These are phyloP conservation scores for Mytilinidion resinicola DNA, from an alignment of 495 filamentous ascomycete genomes.

Conservation along the genomic window DNA sequence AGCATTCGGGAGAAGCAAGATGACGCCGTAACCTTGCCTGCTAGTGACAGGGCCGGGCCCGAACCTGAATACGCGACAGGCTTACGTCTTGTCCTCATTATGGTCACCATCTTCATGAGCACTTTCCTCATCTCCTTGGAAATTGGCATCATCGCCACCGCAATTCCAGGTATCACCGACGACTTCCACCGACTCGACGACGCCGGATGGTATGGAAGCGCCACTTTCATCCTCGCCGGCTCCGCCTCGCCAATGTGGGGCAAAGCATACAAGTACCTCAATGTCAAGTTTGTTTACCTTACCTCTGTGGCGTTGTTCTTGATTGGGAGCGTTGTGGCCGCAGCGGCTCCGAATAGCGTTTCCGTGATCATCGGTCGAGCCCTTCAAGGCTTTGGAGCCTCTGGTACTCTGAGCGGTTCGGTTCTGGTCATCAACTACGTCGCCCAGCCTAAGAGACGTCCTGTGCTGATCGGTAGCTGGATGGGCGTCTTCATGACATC, in stretches of 20 bases:
- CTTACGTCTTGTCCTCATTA: slow-evolving; percentile 6
- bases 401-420: slow-evolving; percentile 6
- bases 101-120: slow-evolving; percentile 11
- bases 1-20: slow-evolving; percentile 4
- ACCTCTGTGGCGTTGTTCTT: slow-evolving; percentile 3
- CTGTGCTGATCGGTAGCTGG: slow-evolving; percentile 11
- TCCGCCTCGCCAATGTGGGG: slow-evolving; percentile 2
- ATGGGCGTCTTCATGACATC: slow-evolving; percentile 6
- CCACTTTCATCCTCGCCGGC: slow-evolving; percentile 2
- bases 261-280: slow-evolving; percentile 11
- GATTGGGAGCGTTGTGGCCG: slow-evolving; percentile 12
- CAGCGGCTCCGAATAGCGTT: slow-evolving; percentile 1
- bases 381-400: slow-evolving; percentile 8
- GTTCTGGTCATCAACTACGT: slow-evolving; percentile 1
- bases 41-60: background rate
- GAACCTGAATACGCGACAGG: slow-evolving; percentile 10
- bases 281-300: slow-evolving; percentile 3
- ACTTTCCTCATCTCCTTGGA: slow-evolving; percentile 10
- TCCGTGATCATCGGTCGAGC: slow-evolving; percentile 16
- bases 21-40: background rate
- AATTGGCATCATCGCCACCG: slow-evolving; percentile 15
- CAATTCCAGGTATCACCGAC: slow-evolving; percentile 16
- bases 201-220: slow-evolving; percentile 15
- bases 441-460: slow-evolving; percentile 3
- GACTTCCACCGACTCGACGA: slow-evolving; percentile 13